Percentiles rank a stretch among this genome's conserved stretches.
Evolutionary conservation across 2,329 filamentous ascomycete genomes (phyloP).

Genomic region (Ophiostoma pallidulum): DNA sequence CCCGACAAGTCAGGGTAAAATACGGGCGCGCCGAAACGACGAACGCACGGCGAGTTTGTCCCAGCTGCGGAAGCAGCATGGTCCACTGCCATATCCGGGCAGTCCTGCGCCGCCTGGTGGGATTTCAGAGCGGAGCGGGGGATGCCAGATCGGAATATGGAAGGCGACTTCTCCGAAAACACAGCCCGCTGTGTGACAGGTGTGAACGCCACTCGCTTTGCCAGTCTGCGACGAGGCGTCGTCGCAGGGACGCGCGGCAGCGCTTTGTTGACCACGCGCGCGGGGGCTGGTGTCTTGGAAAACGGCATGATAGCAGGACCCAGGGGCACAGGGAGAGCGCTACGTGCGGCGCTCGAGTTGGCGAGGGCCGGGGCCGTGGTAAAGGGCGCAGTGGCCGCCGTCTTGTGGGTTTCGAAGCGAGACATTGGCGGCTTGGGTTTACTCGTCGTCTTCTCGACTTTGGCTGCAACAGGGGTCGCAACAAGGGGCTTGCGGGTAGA

Average conservation of each 20-base stretch:
- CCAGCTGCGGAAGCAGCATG: background rate
- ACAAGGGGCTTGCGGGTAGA: background rate
- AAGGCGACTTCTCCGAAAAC: constrained; percentile 42
- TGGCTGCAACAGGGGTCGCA: constrained; percentile 1
- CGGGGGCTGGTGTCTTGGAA: constrained; percentile 39
- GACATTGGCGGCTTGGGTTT: background rate
- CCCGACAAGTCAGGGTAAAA: constrained; percentile 45
- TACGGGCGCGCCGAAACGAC: constrained; percentile 26
- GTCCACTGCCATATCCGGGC: background rate
- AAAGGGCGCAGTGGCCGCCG: constrained; percentile 21
- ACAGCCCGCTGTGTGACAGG: constrained; percentile 51
- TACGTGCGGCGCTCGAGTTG: constrained; percentile 28
- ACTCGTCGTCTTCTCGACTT: background rate
- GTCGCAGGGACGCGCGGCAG: constrained; percentile 45
- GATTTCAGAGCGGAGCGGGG: constrained; percentile 32
- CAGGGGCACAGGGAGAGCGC: constrained; percentile 38
- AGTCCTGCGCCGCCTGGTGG: constrained; percentile 16
- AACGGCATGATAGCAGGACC: constrained; percentile 15
- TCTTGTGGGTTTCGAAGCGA: constrained; percentile 21
- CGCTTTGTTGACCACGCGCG: constrained; percentile 39
- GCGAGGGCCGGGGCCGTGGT: background rate
- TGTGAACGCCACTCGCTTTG: constrained; percentile 74
- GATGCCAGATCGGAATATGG: constrained; percentile 42
- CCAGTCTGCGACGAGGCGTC: constrained; percentile 56
- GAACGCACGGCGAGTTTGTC: constrained; percentile 9